These are phyloP conservation scores for Juncus inflexus DNA, from an alignment of 176 grass and related monocot species.

Conservation along the genomic window DNA sequence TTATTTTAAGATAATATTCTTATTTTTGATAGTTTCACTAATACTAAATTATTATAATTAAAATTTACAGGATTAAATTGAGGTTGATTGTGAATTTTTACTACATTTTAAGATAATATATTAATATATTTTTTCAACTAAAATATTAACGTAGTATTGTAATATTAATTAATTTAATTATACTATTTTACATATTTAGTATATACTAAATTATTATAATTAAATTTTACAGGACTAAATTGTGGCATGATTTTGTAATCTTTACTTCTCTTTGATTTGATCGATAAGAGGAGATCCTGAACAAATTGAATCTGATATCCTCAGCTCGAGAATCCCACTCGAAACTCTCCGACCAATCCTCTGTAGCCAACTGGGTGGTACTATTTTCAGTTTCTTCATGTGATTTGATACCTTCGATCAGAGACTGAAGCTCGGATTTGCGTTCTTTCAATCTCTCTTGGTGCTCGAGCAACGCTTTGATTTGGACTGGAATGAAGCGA, in stretches of 20 bases:
- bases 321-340: conserved; percentile 68
- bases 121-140: conserved; percentile 5
- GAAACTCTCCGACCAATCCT: conserved; percentile 72
- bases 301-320: conserved; percentile 74
- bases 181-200: conserved; percentile 8
- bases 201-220: neutral
- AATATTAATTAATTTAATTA: conserved; percentile 5
- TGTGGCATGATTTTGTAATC: neutral
- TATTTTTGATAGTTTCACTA: too few relatives aligned
- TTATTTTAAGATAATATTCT: too few relatives aligned
- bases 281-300: conserved; percentile 73
- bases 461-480: conserved; percentile 59
- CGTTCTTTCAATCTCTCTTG: conserved; percentile 63
- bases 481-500: conserved; percentile 44
- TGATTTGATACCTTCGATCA: conserved; percentile 53
- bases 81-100: conserved; percentile 14
- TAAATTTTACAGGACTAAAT: too few relatives aligned
- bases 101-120: neutral
- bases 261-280: conserved; percentile 89
- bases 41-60: too few relatives aligned
- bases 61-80: neutral
- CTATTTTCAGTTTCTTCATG: conserved; percentile 24
- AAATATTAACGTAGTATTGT: neutral
- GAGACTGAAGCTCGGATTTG: conserved; percentile 60
- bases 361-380: conserved; percentile 23